Evolutionary conservation across 345 rosid species (phyloP), one percentile per base, ranked within the genome.

Genomic region (Aquilaria sinensis): DNA sequence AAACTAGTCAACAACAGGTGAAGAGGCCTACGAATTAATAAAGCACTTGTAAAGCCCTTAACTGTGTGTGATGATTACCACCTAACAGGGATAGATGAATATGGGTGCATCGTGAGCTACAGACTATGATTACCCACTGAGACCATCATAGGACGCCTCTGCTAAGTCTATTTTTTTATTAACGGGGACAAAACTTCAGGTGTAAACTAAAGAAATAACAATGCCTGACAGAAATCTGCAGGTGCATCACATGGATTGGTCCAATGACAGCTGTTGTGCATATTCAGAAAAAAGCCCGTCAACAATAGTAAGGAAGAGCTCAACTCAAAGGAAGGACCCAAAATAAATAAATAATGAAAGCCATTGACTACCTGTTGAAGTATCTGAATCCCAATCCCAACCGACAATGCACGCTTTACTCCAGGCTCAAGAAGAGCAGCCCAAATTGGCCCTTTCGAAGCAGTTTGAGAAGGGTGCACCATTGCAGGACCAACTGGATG

Each of bases 341-440:
- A 33, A 14, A 23, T 23, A 23, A 47, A 32, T 32, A n/a, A 32
- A n/a, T 14, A 34, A 31, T 58, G 23, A 49, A 62, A 59, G 60
- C 52, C 54, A 66, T 58, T 12, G 7, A 64, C 31, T 70, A 92
- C 98, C 94, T 93, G 99, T 61, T 94, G 97, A 57, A 94, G 97
- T 9, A 94, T 67, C 74, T 94, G 99, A 74, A 94, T 88, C 48
- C 97, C 99, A 12, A 86, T 55, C 63, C 99, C 97, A 45, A 94
- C 99, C 2, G 80, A 51, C 78, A 94, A 75, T 0, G 99, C 99
- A 65, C 76, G 88, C 70, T 90, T 86, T 31, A 94, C 80, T 62
- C 99, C 99, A 0, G 99, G 97, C 63, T 94, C 96, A 67, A 71
- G 80, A 66, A 94, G 88, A 61, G 92, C 96, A 41, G 77, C 64